Evolutionary conservation across 2,329 filamentous ascomycete genomes (phyloP), one percentile per base, ranked within the genome.

Genomic region (Pseudogymnoascus sp.): DNA sequence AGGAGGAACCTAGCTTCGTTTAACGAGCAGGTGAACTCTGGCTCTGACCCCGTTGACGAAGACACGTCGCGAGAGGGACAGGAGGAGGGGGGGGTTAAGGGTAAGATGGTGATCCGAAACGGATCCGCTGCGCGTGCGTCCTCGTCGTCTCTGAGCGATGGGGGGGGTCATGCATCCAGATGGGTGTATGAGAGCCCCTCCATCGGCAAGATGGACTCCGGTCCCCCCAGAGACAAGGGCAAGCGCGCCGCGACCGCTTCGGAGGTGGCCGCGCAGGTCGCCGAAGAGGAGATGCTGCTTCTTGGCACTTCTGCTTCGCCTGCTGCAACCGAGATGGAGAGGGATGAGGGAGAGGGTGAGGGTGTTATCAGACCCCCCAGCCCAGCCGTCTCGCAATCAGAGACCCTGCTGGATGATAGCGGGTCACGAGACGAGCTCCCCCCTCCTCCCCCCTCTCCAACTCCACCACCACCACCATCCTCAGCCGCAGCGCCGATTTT

Each of bases 181-280:
- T 56, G 46, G 46, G 46, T 56, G 7, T 56, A 56, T 56, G 46
- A 56, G 46, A 56, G 46, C 46, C 46, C 46, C 25, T 34, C 46
- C 25, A 11, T 18, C 46, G 46, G 46, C 46, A 56, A 56, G 46
- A 56, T 56, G 46, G 46, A 56, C 25, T 56, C n/a, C 28, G 46
- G 46, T 56, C 46, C 46, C 46, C 25, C 46, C 25, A 56, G 46
- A 56, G 46, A 56, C 46, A 56, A 56, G 46, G 46, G 46, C 46
- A 56, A 56, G n/a, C 25, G 46, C n/a, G 12, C 6, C 1, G 46
- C 46, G 28, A 56, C 46, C 28, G 25, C 46, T 9, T 28, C 9
- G 25, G 46, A 34, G 46, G 25, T 31, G 28, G 46, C n/a, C 3
- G 46, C 46, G 28, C 46, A 56, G 46, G 46, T 34, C 28, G 46